phyloP scores from a whole-genome alignment of 306 rosid species.

The Delonix regia region DNA sequence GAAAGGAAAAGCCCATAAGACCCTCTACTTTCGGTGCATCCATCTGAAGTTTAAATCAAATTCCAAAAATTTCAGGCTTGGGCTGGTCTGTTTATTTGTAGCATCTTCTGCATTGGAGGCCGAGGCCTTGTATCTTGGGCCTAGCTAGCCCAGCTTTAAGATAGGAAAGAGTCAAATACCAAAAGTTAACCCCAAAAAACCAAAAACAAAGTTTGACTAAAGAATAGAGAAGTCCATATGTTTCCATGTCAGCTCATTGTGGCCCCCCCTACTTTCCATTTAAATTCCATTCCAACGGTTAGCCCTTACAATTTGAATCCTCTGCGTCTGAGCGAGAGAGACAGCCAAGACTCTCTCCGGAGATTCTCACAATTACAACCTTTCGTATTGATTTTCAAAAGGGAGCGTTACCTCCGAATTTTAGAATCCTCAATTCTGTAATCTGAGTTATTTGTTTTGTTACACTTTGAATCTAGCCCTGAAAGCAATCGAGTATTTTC shows the following conservation, averaged over 20 bases:
- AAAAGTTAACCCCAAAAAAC: background rate
- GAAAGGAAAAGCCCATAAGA: no score
- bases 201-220: background rate
- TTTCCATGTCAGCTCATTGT: slow-evolving; percentile 9
- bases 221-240: background rate
- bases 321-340: background rate
- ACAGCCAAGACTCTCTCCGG: background rate
- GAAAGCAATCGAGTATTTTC: background rate
- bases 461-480: background rate
- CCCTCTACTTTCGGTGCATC: no score
- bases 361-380: background rate
- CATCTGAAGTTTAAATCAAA: background rate
- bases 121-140: background rate
- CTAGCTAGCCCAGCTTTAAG: background rate
- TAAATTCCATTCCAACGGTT: slow-evolving; percentile 62
- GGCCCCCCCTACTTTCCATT: background rate
- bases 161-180: background rate
- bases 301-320: slow-evolving; percentile 50
- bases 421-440: background rate
- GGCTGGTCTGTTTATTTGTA: background rate
- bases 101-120: no score
- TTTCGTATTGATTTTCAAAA: slow-evolving; percentile 4
- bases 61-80: background rate
- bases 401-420: background rate
- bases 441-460: background rate